These are phyloP conservation scores for Camelina hispida DNA, from an alignment of 345 rosid species.

Conservation along the genomic window DNA sequence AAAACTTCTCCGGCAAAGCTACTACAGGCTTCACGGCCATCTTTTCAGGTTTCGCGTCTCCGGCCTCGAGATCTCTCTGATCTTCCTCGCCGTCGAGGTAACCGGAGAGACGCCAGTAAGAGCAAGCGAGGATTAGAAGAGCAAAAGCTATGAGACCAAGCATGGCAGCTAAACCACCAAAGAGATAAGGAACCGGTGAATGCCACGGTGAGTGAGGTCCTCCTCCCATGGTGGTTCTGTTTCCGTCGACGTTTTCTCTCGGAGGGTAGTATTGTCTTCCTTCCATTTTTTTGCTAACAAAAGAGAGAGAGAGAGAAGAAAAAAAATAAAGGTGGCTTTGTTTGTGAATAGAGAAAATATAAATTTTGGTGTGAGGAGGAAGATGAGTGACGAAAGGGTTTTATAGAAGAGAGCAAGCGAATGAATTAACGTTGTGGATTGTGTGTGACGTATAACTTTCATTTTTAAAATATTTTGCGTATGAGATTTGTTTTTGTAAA, in stretches of 20 bases:
- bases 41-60: slow-evolving; percentile 46
- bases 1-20: slow-evolving; percentile 65
- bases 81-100: slow-evolving; percentile 55
- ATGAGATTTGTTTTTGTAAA: slow-evolving; percentile 17
- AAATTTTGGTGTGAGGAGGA: slow-evolving; percentile 41
- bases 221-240: slow-evolving; percentile 27
- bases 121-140: slow-evolving; percentile 85
- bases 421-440: slow-evolving; percentile 40
- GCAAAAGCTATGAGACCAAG: slow-evolving; percentile 91
- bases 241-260: slow-evolving; percentile 37
- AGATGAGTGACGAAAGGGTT: slow-evolving; percentile 35
- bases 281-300: slow-evolving; percentile 45
- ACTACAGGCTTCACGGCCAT: slow-evolving; percentile 31
- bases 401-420: slow-evolving; percentile 38
- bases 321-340: background rate
- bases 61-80: slow-evolving; percentile 72
- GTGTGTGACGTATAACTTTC: slow-evolving; percentile 30
- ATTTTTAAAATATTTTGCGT: slow-evolving; percentile 12
- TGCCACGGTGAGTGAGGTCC: slow-evolving; percentile 78
- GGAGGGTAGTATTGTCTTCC: slow-evolving; percentile 52
- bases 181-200: slow-evolving; percentile 91
- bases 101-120: slow-evolving; percentile 90
- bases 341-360: slow-evolving; percentile 21
- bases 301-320: background rate
- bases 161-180: slow-evolving; percentile 96